Evolutionary conservation across 768 basidiomycete genomes (phyloP), one percentile per base, ranked within the genome.

Genomic region (Leccinum subgranulosum): DNA sequence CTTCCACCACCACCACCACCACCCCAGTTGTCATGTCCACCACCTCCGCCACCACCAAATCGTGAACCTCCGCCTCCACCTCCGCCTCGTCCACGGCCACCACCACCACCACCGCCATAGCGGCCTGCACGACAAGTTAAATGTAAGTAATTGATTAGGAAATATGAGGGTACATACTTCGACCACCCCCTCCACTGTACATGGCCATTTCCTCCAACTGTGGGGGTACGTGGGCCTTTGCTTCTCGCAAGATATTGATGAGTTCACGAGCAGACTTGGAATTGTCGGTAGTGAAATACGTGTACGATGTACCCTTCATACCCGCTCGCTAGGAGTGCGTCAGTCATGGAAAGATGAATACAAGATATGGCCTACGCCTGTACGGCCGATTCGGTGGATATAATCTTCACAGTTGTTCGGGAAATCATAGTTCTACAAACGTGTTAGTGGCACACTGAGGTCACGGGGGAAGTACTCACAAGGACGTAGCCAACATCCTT

Each of bases 401-500:
- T 98, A 98, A 75, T 97, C 95, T 78, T 96, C 94, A 68, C 91
- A 92, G 70, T 96, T 95, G 76, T 97, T 97, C 1, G 95, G 94
- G 80, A 98, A 97, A 73, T 98, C 95, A 72, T 92, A 95, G 76
- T 94, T 94, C 94, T 95, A 63, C 3, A 52, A 34, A 33, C 9
- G 51, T 17, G 57, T 64, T 52, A 65, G 53, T 3, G 41, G 43
- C 31, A 50, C 41, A 61, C 48, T 1, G 12, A 51, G 45, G 39
- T 9, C 36, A 61, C 6, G 51, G 51, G 17, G 36, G 49, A 61
- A 53, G 52, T 14, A 83, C 92, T 72, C 66, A 94, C 92, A 66
- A 98, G 93, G 62, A 98, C 94, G 76, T 94, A 98, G 66, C 91
- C 89, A 65, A 98, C 94, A 78, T 98, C 95, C 88, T 98, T 98